Evolutionary conservation across 129 eudicot genomes (phyloP), one percentile per base, ranked within the genome.

Genomic region (Chrysanthemum seticuspe): DNA sequence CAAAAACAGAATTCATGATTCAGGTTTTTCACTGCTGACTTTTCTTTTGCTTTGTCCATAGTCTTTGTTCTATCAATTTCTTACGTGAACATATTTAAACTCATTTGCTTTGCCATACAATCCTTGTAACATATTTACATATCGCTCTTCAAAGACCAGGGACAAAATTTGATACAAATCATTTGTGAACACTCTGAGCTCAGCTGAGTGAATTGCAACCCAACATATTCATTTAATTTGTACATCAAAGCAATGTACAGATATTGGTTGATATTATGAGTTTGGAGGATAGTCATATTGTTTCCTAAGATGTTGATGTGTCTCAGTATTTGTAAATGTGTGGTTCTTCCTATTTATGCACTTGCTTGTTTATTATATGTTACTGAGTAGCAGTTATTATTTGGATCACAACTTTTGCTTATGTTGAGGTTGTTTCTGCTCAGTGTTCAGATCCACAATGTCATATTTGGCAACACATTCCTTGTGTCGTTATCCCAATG

Each of bases 371-470:
- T 61, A 54, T 60, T 61, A 54, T 54, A 49, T 52, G 21, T 68
- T 44, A 13, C 13, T 1, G 62, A 13, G 53, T 67, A 67, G 55
- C 56, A 52, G 48, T 66, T 65, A 50, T 64, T 31, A 65, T 70
- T 45, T 62, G 16, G 23, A 54, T 76, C 58, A 58, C 59, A 58
- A 40, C 31, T 50, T 63, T 69, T 23, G 14, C 72, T 65, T 52
- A 69, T 47, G 13, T 60, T 13, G 14, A 15, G 21, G 13, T 15
- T 68, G 25, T 67, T 64, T 61, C 47, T 59, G 5, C 70, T 29
- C 80, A 87, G 91, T 87, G 91, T 72, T 78, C 70, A 74, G 85
- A 83, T 78, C 78, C 86, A 52, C 65, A 81, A 23, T 87, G 91
- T 80, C 76, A 48, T 68, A 76, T 83, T 58, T 73, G 77, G 51